phyloP scores from a whole-genome alignment of 2,329 filamentous ascomycete species.

The Chrysoporthe puriensis region DNA sequence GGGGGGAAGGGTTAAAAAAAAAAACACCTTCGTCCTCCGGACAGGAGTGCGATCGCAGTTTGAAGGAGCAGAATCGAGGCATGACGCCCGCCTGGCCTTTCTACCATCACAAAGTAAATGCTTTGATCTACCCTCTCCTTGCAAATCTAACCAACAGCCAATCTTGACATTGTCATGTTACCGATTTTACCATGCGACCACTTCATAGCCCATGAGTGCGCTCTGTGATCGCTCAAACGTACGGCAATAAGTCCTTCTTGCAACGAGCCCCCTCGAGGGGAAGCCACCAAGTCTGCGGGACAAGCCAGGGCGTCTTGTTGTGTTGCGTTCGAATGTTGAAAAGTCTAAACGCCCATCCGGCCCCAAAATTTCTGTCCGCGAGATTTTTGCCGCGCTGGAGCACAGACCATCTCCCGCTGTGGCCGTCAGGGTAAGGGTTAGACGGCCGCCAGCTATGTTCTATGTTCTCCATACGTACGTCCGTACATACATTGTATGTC shows the following conservation, averaged over 20 bases:
- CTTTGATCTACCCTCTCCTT: no score
- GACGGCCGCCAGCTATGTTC: no score
- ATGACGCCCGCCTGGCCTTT: neutral
- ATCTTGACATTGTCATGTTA: conserved; percentile 27
- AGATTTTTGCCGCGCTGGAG: conserved; percentile 4
- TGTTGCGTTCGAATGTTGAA: conserved; percentile 29
- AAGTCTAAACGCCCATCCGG: neutral
- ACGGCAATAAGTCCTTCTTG: conserved; percentile 30
- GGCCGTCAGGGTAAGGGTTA: neutral
- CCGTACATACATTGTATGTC: no score
- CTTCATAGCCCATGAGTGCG: conserved; percentile 32
- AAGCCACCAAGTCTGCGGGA: conserved; percentile 25
- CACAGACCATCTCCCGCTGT: conserved; percentile 14
- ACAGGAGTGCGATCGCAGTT: no score
- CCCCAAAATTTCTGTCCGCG: neutral
- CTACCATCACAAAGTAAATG: no score
- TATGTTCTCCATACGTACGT: no score
- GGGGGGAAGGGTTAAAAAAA: no score
- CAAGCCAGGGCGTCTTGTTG: conserved; percentile 23
- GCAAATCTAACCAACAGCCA: neutral
- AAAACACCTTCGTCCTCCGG: no score
- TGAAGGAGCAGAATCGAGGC: no score
- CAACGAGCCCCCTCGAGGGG: conserved; percentile 25
- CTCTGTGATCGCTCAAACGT: conserved; percentile 32
- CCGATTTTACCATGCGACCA: conserved; percentile 37